Percentiles rank a stretch among this genome's conserved stretches.
phyloP scores from a whole-genome alignment of 1,284 basidiomycete genomes.

The Ceratobasidium sp. region DNA sequence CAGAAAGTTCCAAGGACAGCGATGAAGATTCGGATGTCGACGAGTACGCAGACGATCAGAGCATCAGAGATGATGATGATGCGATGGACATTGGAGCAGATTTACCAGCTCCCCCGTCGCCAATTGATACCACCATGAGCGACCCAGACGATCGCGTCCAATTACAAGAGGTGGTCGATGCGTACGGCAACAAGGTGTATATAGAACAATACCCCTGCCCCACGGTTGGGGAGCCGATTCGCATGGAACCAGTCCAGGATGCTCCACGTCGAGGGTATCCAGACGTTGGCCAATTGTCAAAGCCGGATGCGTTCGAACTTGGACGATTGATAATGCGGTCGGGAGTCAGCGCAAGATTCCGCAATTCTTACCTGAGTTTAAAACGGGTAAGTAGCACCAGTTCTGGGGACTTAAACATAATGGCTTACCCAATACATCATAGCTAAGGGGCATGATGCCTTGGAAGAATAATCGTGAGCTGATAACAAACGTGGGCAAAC shows the following conservation, averaged over 20 bases:
- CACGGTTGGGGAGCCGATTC: neutral
- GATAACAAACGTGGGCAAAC: slow-evolving; percentile 7
- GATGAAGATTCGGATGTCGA: no score
- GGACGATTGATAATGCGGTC: neutral
- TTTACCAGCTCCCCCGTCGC: no score
- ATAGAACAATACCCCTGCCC: neutral
- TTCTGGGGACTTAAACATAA: no score
- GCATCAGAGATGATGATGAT: no score
- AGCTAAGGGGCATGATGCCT: neutral
- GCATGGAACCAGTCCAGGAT: neutral
- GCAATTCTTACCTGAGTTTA: neutral
- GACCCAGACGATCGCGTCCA: neutral
- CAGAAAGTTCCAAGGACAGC: no score
- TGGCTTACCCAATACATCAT: no score
- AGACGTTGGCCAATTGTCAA: neutral
- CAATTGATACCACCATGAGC: no score
- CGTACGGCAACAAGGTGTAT: neutral
- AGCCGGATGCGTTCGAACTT: slow-evolving; percentile 1
- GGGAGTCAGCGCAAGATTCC: neutral
- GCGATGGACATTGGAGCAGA: no score
- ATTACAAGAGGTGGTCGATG: neutral
- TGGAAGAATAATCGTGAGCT: neutral
- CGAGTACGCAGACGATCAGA: no score
- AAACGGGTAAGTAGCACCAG: slow-evolving; percentile 19
- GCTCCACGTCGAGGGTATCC: neutral